These are phyloP conservation scores for Komagataella ulmi DNA, from an alignment of 805 yeast genomes.

Conservation along the genomic window DNA sequence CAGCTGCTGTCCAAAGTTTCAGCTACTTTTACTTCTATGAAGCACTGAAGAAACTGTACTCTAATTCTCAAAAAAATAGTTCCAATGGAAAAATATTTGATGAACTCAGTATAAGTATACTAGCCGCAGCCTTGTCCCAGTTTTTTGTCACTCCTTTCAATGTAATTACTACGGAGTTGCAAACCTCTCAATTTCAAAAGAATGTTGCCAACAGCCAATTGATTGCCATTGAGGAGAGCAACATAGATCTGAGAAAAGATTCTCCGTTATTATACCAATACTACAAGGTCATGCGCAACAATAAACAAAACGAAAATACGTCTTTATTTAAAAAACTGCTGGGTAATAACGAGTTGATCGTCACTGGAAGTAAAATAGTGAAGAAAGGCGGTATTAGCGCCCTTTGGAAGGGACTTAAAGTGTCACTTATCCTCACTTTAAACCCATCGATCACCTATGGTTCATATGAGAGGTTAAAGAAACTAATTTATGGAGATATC, in stretches of 20 bases:
- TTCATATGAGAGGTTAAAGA: slow-evolving; percentile 55
- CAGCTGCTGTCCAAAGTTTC: slow-evolving; percentile 67
- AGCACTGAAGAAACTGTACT: slow-evolving; percentile 43
- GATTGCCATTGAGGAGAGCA: not conserved
- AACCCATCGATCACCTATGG: slow-evolving; percentile 87
- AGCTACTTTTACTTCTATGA: slow-evolving; percentile 86
- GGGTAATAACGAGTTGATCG: slow-evolving; percentile 13
- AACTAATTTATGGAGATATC: slow-evolving; percentile 28
- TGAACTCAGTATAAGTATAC: slow-evolving; percentile 63
- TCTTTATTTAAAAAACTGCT: not conserved
- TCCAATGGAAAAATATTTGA: slow-evolving; percentile 12
- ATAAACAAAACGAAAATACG: not conserved
- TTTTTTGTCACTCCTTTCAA: slow-evolving; percentile 71
- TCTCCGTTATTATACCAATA: not conserved
- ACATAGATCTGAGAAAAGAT: not conserved
- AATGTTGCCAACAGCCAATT: not conserved
- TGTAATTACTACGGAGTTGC: slow-evolving; percentile 52
- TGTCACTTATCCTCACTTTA: slow-evolving; percentile 60
- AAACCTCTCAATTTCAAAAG: slow-evolving; percentile 19
- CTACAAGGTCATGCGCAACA: not conserved
- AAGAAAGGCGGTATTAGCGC: slow-evolving; percentile 56
- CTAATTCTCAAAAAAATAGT: not conserved
- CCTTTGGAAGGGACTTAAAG: slow-evolving; percentile 77
- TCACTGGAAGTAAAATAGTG: slow-evolving; percentile 35
- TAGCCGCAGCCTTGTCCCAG: slow-evolving; percentile 76